Evolutionary conservation across 345 rosid species (phyloP).

Genomic region (Trapa bicornis): DNA sequence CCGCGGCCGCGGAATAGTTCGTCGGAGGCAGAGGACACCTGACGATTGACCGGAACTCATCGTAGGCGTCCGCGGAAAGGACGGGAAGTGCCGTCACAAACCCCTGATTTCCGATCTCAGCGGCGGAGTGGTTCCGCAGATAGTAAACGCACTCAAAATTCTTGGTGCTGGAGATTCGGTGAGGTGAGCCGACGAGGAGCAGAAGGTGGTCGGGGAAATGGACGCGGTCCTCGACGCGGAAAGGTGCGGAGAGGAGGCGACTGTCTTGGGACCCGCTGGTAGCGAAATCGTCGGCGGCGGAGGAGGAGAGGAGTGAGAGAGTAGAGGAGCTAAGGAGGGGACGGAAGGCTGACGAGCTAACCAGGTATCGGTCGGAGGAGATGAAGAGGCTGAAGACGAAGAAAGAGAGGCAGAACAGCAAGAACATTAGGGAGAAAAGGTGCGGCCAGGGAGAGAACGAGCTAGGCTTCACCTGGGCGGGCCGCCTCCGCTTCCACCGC

Average conservation of each 20-base stretch:
- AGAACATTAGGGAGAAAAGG: constrained; percentile 42
- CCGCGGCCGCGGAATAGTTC: constrained; percentile 49
- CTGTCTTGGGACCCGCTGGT: constrained; percentile 18
- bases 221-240: constrained; percentile 48
- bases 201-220: constrained; percentile 73
- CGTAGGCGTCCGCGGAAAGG: constrained; percentile 47
- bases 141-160: constrained; percentile 55
- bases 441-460: constrained; percentile 1
- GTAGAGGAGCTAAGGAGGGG: constrained; percentile 51
- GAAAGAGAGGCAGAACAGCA: constrained; percentile 42
- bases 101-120: constrained; percentile 4
- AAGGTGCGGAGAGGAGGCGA: constrained; percentile 14
- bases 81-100: constrained; percentile 16
- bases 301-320: constrained; percentile 34
- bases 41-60: constrained; percentile 43
- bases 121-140: not conserved
- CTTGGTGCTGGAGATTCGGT: constrained; percentile 13
- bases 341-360: constrained; percentile 28
- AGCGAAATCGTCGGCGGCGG: constrained; percentile 20
- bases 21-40: constrained; percentile 58
- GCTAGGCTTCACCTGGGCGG: constrained; percentile 17
- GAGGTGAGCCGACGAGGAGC: constrained; percentile 25
- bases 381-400: constrained; percentile 50
- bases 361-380: constrained; percentile 38
- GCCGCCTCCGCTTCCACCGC: constrained; percentile 70